These are phyloP conservation scores for Crepidotus variabilis DNA, from an alignment of 768 basidiomycete species.

Conservation along the genomic window DNA sequence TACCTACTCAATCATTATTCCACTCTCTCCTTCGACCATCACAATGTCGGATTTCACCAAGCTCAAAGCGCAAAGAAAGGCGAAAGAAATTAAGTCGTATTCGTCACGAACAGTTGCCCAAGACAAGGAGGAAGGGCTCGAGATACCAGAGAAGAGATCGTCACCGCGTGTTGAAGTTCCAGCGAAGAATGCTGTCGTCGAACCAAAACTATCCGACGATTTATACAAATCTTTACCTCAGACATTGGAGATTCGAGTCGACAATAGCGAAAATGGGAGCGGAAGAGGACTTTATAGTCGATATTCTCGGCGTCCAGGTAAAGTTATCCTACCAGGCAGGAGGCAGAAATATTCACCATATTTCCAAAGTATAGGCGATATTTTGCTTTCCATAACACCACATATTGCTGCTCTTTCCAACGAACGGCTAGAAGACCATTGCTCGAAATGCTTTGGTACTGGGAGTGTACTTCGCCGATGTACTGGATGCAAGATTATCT, in stretches of 20 bases:
- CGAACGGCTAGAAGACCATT: slow-evolving; percentile 54
- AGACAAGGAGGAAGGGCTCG: neutral
- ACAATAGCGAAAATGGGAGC: slow-evolving; percentile 4
- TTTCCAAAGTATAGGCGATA: slow-evolving; percentile 43
- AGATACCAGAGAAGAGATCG: neutral
- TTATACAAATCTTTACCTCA: slow-evolving; percentile 12
- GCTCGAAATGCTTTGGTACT: slow-evolving; percentile 61
- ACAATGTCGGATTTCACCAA: slow-evolving; percentile 33
- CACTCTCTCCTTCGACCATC: neutral
- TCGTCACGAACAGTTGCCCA: slow-evolving; percentile 14
- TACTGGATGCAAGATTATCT: slow-evolving; percentile 60
- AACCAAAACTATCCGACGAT: no score
- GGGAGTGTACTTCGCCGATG: slow-evolving; percentile 59
- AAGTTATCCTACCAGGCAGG: neutral
- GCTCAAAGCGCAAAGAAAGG: slow-evolving; percentile 25
- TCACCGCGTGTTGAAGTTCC: slow-evolving; percentile 4
- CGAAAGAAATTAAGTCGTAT: slow-evolving; percentile 26
- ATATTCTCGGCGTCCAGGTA: slow-evolving; percentile 17
- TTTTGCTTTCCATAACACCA: slow-evolving; percentile 55
- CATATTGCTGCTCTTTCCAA: slow-evolving; percentile 65
- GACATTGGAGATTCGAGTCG: slow-evolving; percentile 16
- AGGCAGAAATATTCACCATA: neutral
- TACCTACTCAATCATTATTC: neutral
- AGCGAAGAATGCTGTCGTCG: neutral
- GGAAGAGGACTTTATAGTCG: slow-evolving; percentile 24